phyloP scores from a whole-genome alignment of 2,329 filamentous ascomycete genomes.

The Sclerotinia trifoliorum region DNA sequence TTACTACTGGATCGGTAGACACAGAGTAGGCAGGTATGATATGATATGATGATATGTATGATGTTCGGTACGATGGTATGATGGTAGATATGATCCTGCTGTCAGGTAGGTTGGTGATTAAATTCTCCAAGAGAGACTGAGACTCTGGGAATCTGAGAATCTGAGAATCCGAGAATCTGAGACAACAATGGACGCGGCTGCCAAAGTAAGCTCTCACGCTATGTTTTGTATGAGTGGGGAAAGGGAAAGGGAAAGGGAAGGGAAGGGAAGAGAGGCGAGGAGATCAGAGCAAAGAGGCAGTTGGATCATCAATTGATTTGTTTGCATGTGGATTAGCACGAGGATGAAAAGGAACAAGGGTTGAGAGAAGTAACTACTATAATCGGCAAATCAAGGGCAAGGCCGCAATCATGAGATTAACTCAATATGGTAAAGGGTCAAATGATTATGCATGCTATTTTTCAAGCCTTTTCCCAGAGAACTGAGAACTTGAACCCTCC shows the following conservation, averaged over 20 bases:
- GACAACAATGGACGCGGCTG: constrained; percentile 5
- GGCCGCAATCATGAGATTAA: background rate
- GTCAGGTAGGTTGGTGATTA: no score
- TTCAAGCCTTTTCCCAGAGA: constrained; percentile 3
- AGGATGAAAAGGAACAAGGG: background rate
- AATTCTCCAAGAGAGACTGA: no score
- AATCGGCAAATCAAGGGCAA: background rate
- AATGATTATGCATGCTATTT: background rate
- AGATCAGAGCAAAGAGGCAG: background rate
- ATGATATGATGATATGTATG: no score
- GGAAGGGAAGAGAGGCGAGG: background rate
- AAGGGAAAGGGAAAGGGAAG: background rate
- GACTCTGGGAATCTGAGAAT: no score
- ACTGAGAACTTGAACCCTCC: background rate
- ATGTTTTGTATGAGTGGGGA: constrained; percentile 22
- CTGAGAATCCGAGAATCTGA: background rate
- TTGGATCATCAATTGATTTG: background rate
- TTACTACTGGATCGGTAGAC: background rate
- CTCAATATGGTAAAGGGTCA: constrained; percentile 15
- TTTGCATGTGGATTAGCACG: background rate
- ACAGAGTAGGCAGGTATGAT: no score
- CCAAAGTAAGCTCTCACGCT: constrained; percentile 19
- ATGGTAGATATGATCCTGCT: no score
- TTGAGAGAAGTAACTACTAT: background rate
- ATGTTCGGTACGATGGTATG: background rate